These are phyloP conservation scores for Hymenochaete sp. DNA, from an alignment of 1,284 basidiomycete genomes.

Conservation along the genomic window DNA sequence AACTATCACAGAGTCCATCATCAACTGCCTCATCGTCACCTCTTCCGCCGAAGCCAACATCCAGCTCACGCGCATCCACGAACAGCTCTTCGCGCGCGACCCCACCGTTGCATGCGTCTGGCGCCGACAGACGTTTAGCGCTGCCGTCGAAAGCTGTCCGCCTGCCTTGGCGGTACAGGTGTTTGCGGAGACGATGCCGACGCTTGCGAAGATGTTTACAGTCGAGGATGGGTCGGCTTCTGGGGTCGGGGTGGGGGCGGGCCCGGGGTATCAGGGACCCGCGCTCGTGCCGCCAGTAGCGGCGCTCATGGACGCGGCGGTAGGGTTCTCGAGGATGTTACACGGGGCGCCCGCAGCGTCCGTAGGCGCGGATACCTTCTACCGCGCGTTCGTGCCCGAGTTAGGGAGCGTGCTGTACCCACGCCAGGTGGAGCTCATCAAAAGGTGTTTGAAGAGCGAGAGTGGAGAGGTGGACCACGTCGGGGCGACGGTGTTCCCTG, in stretches of 20 bases:
- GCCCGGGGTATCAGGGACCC: too few relatives aligned
- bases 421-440: constrained; percentile 67
- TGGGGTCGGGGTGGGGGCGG: too few relatives aligned
- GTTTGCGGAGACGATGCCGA: constrained; percentile 57
- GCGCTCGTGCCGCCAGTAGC: constrained; percentile 33
- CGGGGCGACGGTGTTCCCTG: constrained; percentile 75
- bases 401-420: constrained; percentile 58
- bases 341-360: constrained; percentile 57
- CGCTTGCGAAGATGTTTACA: constrained; percentile 43
- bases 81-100: constrained; percentile 73
- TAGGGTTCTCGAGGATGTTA: constrained; percentile 72
- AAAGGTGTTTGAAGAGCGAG: constrained; percentile 67
- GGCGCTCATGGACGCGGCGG: constrained; percentile 58
- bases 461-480: constrained; percentile 60
- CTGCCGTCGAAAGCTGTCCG: constrained; percentile 66
- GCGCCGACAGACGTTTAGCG: constrained; percentile 77
- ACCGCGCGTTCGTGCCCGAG: constrained; percentile 74
- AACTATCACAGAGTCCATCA: constrained; percentile 65
- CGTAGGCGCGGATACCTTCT: constrained; percentile 59
- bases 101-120: constrained; percentile 75
- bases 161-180: constrained; percentile 57
- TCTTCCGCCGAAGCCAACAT: constrained; percentile 73
- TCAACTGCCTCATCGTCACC: constrained; percentile 70
- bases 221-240: constrained; percentile 31
- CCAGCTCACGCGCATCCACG: constrained; percentile 74